These are phyloP conservation scores for Nannizziopsis arthrosporioides DNA, from an alignment of 2,329 filamentous ascomycete species.

Conservation along the genomic window DNA sequence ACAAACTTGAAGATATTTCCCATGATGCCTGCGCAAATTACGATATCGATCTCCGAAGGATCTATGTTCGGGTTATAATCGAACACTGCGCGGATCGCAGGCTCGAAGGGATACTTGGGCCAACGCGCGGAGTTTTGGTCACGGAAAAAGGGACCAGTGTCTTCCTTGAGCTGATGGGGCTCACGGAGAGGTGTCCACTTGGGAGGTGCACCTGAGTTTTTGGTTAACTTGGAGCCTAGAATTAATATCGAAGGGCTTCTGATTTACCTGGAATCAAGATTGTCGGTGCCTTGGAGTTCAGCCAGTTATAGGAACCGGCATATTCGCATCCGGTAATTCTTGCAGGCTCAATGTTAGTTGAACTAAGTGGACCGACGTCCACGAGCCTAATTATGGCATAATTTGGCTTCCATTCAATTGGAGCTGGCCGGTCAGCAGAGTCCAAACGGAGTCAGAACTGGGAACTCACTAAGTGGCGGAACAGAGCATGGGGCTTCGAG, in stretches of 20 bases:
- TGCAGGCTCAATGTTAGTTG: background rate
- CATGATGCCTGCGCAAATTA: constrained; percentile 50
- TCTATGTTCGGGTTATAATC: constrained; percentile 28
- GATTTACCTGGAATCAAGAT: constrained; percentile 38
- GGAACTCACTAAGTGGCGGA: too few species aligned
- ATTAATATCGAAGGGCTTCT: background rate
- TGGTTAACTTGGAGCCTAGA: background rate
- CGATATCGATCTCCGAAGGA: constrained; percentile 39
- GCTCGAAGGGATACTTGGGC: constrained; percentile 34
- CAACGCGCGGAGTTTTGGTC: constrained; percentile 32
- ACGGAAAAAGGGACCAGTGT: constrained; percentile 37
- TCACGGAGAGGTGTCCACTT: constrained; percentile 38
- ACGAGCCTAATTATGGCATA: background rate
- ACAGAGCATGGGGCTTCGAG: too few species aligned
- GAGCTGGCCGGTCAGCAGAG: too few species aligned
- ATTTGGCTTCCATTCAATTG: too few species aligned
- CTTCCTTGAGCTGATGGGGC: constrained; percentile 29
- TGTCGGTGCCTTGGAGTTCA: constrained; percentile 25
- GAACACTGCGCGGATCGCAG: constrained; percentile 35
- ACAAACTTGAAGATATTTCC: constrained; percentile 43
- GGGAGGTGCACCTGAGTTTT: constrained; percentile 38
- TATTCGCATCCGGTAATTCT: constrained; percentile 33
- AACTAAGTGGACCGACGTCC: constrained; percentile 6
- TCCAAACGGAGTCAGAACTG: too few species aligned
- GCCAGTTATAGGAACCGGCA: constrained; percentile 45